Percentiles rank a stretch among this genome's conserved stretches.
These are phyloP conservation scores for Alectoria sarmentosa DNA, from an alignment of 495 filamentous ascomycete genomes.

Conservation along the genomic window DNA sequence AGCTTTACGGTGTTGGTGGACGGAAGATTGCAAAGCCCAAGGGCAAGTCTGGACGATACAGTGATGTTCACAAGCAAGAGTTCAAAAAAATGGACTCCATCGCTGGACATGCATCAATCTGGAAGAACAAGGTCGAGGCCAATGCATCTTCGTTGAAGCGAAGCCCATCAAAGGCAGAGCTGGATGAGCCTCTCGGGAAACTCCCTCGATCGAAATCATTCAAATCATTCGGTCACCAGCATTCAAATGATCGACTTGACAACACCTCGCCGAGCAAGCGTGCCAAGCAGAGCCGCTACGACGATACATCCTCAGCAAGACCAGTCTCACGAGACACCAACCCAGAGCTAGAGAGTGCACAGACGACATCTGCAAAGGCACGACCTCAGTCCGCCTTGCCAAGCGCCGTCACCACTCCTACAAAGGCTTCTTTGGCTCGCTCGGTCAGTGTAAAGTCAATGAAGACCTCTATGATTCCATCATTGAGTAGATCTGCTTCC, in stretches of 20 bases:
- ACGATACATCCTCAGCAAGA: conserved; percentile 53
- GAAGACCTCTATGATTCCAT: conserved; percentile 50
- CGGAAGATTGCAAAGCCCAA: conserved; percentile 74
- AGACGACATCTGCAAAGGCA: conserved; percentile 34
- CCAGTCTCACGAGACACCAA: conserved; percentile 43
- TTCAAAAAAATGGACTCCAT: conserved; percentile 98
- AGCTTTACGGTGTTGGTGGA: conserved; percentile 33
- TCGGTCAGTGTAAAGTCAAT: conserved; percentile 50
- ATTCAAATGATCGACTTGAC: conserved; percentile 28
- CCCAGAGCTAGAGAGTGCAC: conserved; percentile 35
- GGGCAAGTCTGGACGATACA: conserved; percentile 69
- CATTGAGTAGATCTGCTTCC: conserved; percentile 41
- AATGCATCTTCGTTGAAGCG: conserved; percentile 58
- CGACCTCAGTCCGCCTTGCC: conserved; percentile 35
- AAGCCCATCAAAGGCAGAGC: conserved; percentile 29
- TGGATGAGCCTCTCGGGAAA: conserved; percentile 10
- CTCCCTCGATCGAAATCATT: conserved; percentile 28
- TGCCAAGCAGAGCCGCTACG: conserved; percentile 48
- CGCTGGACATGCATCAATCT: conserved; percentile 71
- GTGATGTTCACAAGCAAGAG: conserved; percentile 71
- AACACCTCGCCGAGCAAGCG: conserved; percentile 52
- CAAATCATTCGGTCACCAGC: conserved; percentile 27
- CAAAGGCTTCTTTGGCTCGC: conserved; percentile 69
- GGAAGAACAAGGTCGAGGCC: conserved; percentile 56
- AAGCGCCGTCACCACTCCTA: conserved; percentile 64